Conservation (phyloP, 257 asterid species). For the Voacanga thouarsii region DNA sequence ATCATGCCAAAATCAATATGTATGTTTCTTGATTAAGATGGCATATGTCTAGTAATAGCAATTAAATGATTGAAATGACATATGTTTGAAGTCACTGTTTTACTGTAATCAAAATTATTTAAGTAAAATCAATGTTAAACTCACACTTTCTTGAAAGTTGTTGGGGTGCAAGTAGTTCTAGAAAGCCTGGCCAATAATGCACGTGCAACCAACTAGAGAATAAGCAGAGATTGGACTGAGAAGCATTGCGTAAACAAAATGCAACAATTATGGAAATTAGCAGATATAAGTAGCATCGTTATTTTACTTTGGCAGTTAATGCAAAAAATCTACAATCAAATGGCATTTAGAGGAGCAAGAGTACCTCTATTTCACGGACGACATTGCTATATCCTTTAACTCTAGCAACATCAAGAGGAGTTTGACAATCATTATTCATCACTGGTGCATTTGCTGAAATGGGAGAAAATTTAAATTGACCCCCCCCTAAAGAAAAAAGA, state of each 20-base stretch:
- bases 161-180: constrained; percentile 78
- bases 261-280: not conserved
- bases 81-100: not conserved
- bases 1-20: not conserved
- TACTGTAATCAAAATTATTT: not conserved
- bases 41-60: not conserved
- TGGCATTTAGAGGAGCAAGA: constrained; percentile 6
- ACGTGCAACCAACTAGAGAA: constrained; percentile 92
- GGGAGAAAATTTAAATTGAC: constrained; percentile 13
- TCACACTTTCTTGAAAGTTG: constrained; percentile 85
- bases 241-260: constrained; percentile 21
- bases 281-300: not conserved
- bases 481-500: not conserved
- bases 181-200: constrained; percentile 81
- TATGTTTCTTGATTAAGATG: not conserved
- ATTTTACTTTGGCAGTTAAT: not conserved
- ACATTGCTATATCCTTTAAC: constrained; percentile 73
- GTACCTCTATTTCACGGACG: constrained; percentile 91
- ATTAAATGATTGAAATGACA: not conserved
- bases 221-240: constrained; percentile 68
- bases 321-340: not conserved
- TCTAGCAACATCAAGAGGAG: constrained; percentile 95
- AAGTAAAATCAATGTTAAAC: constrained; percentile 30
- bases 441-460: constrained; percentile 75
- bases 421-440: constrained; percentile 86